Conservation (phyloP, 176 grass and related monocot species). For the Themeda triandra region DNA sequence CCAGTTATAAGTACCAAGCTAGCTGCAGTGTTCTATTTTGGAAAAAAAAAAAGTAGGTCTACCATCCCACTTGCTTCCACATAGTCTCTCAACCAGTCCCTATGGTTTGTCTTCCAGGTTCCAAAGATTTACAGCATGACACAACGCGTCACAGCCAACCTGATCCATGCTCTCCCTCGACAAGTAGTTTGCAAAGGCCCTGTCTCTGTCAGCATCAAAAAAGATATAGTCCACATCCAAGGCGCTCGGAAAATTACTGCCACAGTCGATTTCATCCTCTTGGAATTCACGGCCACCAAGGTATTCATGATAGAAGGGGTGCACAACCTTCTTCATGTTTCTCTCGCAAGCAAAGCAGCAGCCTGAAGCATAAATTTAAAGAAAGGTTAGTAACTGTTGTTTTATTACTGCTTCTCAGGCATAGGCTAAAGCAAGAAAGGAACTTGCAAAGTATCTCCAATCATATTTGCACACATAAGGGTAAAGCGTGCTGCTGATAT, state of each 20-base stretch:
- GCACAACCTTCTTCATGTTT: constrained; percentile 18
- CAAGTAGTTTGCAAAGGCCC: not conserved
- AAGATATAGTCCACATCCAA: constrained; percentile 18
- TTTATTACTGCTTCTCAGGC: not conserved
- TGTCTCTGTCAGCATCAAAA: constrained; percentile 17
- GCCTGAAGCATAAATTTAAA: not conserved
- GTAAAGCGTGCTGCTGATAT: no score
- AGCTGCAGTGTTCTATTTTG: no score
- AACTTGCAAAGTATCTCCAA: no score
- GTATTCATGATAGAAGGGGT: constrained; percentile 18
- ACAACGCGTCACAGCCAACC: not conserved
- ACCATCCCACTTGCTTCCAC: not conserved
- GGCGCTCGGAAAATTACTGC: not conserved
- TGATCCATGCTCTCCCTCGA: not conserved
- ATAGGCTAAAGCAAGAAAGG: not conserved
- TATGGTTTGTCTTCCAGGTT: not conserved
- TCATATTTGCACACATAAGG: no score
- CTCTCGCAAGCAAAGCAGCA: not conserved
- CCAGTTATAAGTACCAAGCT: no score
- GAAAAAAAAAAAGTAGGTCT: no score
- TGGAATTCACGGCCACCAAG: constrained; percentile 20
- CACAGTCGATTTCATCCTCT: constrained; percentile 1
- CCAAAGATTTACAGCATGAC: not conserved
- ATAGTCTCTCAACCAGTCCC: not conserved
- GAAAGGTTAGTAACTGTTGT: not conserved